Evolutionary conservation across 1,139 yeast genomes (phyloP).

Genomic region (Hanseniaspora sp.): DNA sequence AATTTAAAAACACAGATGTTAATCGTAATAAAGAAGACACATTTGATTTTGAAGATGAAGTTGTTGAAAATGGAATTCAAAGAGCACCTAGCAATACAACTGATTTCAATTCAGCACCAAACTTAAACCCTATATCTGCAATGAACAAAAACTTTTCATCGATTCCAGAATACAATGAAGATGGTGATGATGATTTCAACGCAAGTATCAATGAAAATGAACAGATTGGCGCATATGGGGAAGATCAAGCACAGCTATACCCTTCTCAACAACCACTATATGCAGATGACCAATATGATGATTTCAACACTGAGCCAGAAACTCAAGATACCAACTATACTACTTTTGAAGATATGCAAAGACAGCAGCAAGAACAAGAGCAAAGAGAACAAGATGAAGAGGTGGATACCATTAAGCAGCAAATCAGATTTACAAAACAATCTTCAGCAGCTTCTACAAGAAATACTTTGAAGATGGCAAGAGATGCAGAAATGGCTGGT

Average conservation of each 20-base stretch:
- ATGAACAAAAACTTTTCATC: conserved; percentile 3
- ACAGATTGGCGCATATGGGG: background rate
- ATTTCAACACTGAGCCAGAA: conserved; percentile 9
- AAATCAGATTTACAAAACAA: conserved; percentile 74
- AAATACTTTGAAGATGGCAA: conserved; percentile 77
- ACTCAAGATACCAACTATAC: conserved; percentile 21
- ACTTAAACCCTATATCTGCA: background rate
- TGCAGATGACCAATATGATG: background rate
- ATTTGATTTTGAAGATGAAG: conserved; percentile 19
- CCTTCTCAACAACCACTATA: conserved; percentile 8
- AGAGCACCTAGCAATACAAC: conserved; percentile 7
- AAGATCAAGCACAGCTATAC: conserved; percentile 1
- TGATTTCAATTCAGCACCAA: conserved; percentile 17
- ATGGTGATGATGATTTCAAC: conserved; percentile 26
- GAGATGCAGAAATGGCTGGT: conserved; percentile 86
- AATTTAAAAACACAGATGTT: background rate
- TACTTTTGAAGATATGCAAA: conserved; percentile 29
- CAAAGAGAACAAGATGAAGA: conserved; percentile 71
- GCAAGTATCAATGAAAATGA: conserved; percentile 20
- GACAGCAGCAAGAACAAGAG: conserved; percentile 39
- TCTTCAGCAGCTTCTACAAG: conserved; percentile 79
- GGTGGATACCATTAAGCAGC: conserved; percentile 76
- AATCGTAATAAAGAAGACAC: conserved; percentile 18
- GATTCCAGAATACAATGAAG: conserved; percentile 17
- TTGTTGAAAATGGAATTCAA: conserved; percentile 13